A percentile compares a stretch with the other conserved stretches of the same genome.
Evolutionary conservation across 2,329 filamentous ascomycete genomes (phyloP).

Genomic region (Bipolaris zeicola): DNA sequence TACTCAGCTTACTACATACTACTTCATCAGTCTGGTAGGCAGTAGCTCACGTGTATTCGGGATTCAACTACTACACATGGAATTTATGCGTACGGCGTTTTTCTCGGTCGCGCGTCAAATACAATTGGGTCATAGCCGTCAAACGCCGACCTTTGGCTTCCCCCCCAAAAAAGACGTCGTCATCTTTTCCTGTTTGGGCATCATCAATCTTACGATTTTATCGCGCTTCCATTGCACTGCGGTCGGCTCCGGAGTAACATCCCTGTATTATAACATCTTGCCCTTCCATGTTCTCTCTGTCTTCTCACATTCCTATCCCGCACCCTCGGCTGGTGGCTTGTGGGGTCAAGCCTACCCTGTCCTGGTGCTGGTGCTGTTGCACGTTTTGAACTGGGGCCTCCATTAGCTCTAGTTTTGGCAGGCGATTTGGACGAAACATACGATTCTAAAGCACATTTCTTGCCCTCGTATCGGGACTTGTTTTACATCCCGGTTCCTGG

Average conservation of each 20-base stretch:
- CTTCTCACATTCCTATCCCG: too few species aligned
- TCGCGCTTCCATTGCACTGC: neutral
- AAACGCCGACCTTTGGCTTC: neutral
- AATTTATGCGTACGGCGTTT: conserved; percentile 3
- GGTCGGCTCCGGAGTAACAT: neutral
- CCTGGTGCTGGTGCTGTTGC: too few species aligned
- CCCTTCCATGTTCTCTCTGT: neutral
- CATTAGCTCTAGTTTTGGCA: too few species aligned
- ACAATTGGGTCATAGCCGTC: neutral
- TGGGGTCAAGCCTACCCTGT: neutral
- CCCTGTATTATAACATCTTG: conserved; percentile 3
- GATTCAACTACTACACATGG: neutral
- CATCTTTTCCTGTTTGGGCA: neutral
- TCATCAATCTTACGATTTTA: conserved; percentile 1
- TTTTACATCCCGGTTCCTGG: too few species aligned
- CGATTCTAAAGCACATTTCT: too few species aligned
- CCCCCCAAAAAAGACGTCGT: neutral
- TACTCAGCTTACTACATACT: neutral
- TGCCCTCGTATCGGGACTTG: too few species aligned
- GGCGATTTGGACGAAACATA: too few species aligned
- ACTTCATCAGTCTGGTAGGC: neutral
- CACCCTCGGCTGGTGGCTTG: neutral
- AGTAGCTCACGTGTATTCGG: too few species aligned
- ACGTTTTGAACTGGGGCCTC: too few species aligned
- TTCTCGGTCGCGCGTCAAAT: conserved; percentile 1